Evolutionary conservation across 2,329 filamentous ascomycete species (phyloP), one percentile per base, ranked within the genome.

Genomic region (Colletotrichum sp.): DNA sequence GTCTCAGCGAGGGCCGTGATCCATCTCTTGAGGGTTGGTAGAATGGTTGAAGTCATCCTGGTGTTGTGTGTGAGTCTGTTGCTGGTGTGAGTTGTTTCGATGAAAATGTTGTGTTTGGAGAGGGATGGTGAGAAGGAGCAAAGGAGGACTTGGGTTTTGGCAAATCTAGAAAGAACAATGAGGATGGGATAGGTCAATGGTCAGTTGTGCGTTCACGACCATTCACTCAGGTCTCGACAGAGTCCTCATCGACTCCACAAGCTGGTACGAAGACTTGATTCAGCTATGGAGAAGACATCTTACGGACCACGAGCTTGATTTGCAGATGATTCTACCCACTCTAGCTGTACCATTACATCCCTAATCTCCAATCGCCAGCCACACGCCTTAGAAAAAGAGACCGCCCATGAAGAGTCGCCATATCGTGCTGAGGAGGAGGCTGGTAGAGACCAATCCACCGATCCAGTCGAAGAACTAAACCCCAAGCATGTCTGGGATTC

Each of bases 401-500:
- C 44, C 6, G 10, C 44, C 2, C 6, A 22, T 22, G 3, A 52
- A 24, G n/a, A 52, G 22, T 52, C 44, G 44, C n/a, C 6, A 52
- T 0, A 13, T 15, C 44, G n/a, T 22, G n/a, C n/a, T 0, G n/a
- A 22, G 0, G 44, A 52, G 44, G 6, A 0, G 6, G 2, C 2
- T 52, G n/a, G 18, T 48, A 22, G 44, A 10, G 18, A 48, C 0
- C n/a, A n/a, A 0, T 44, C 3, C 39, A 1, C 39, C 1, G 39
- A 44, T 44, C 9, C 39, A 12, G 39, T 2, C 39, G 39, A 3
- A 44, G 39, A 44, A n/a, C 39, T 18, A 44, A 44, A 44, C 39
- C 9, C 39, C 39, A n/a, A 44, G 39, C 39, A 44, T 44, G 18
- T n/a, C 39, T 44, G 5, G 18, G 18, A 0, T 44, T 6, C 18